Conservation (phyloP, 148 eudicot species). For the Pouteria glomerata region DNA sequence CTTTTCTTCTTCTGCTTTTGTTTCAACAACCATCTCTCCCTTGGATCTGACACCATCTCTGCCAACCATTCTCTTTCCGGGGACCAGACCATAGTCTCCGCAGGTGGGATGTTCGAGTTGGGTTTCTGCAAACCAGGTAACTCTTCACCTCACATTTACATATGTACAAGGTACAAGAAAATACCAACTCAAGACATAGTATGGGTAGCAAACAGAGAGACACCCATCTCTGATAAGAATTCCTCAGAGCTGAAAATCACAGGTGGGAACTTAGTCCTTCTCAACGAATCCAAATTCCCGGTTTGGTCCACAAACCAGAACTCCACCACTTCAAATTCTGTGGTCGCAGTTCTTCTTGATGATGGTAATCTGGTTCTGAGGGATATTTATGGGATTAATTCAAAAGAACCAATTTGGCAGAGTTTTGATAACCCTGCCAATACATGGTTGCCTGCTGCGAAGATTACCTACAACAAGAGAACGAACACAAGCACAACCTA, state of each 20-base stretch:
- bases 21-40: slow-evolving; percentile 5
- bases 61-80: slow-evolving; percentile 33
- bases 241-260: slow-evolving; percentile 29
- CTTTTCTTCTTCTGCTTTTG: slow-evolving; percentile 12
- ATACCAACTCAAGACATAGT: slow-evolving; percentile 22
- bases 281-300: slow-evolving; percentile 18
- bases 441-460: slow-evolving; percentile 50
- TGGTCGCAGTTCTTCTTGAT: slow-evolving; percentile 29
- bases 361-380: slow-evolving; percentile 33
- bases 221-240: slow-evolving; percentile 24
- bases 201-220: slow-evolving; percentile 54
- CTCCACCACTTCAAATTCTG: slow-evolving; percentile 9
- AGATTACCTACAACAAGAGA: slow-evolving; percentile 24
- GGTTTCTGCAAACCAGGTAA: slow-evolving; percentile 43
- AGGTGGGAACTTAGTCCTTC: slow-evolving; percentile 40
- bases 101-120: slow-evolving; percentile 26
- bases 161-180: slow-evolving; percentile 43
- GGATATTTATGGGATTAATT: slow-evolving; percentile 3
- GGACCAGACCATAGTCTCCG: slow-evolving; percentile 34
- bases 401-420: slow-evolving; percentile 25
- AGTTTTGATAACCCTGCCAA: slow-evolving; percentile 31
- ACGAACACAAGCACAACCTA: slow-evolving; percentile 11
- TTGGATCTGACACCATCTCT: slow-evolving; percentile 32
- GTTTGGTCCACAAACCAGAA: slow-evolving; percentile 39
- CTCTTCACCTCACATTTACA: slow-evolving; percentile 36